Base-by-base conservation (phyloP, 345 rosid species). In the Barbarea vulgaris region DNA sequence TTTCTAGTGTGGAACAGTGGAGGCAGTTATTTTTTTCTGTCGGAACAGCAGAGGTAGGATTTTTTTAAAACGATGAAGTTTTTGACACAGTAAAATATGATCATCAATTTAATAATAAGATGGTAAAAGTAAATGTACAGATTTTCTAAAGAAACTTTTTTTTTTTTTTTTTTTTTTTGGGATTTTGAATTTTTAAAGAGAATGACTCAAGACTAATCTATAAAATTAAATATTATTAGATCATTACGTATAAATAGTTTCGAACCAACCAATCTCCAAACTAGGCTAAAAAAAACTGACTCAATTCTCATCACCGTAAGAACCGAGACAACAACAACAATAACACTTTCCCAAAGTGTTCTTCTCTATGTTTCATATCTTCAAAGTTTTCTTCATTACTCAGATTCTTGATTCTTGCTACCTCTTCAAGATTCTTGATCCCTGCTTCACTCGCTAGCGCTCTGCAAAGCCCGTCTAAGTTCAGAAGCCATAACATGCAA, bases 401-500 rank as follows among this genome's bases (percentile, higher is more conserved):
- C 46, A 36, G 60, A 51, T 52, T 22, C 73, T 68, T 28, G 17
- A 34, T 50, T 53, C 62, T 28, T 41, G 64, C 33, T 41, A 15
- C 19, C n/a, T 46, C 21, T 46, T 8, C 22, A 46, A 46, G 52
- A 58, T 44, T 60, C 67, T 71, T 60, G 75, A 6, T 17, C 34
- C 48, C 50, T 75, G 33, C 54, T 46, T 75, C 83, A 85, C 77
- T 89, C 89, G 28, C 87, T 87, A 4, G 87, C 84, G 74, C 77
- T 82, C 75, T 87, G 94, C 76, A 95, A 64, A 76, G 84, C 96
- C 53, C 96, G 78, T 67, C 77, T 83, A 60, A 95, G 86, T 70
- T 95, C 99, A 24, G 90, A 89, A 18, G 92, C 92, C 89, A 95
- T 77, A 53, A 81, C 89, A 67, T 71, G 97, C 30, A 92, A 83